Conservation (phyloP, 1,284 basidiomycete genomes). For the Apiotrichum gamsii region DNA sequence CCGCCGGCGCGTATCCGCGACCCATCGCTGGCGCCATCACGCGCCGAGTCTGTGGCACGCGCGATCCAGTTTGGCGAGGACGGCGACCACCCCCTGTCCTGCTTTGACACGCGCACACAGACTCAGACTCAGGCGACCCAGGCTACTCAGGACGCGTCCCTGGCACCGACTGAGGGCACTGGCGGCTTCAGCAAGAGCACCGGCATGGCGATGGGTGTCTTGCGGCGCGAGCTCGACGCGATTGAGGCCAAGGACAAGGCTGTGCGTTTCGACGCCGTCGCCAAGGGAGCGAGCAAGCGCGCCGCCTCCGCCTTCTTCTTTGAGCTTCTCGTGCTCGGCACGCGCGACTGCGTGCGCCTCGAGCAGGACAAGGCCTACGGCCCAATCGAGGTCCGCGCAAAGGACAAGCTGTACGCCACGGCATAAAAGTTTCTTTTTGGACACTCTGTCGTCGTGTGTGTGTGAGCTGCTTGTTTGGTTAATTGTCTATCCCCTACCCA, state of each 20-base stretch:
- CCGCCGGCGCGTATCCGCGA: constrained; percentile 11
- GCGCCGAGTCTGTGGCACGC: constrained; percentile 51
- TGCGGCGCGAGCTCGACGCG: constrained; percentile 65
- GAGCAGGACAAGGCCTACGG: constrained; percentile 68
- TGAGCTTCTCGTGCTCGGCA: constrained; percentile 87
- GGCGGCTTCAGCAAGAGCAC: constrained; percentile 82
- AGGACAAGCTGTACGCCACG: constrained; percentile 61
- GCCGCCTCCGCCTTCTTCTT: constrained; percentile 97
- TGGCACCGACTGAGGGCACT: not conserved
- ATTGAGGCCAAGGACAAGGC: constrained; percentile 51
- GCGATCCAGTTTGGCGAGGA: constrained; percentile 19
- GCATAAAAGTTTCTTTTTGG: too few relatives aligned
- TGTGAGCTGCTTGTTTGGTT: too few relatives aligned
- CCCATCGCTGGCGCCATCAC: constrained; percentile 31
- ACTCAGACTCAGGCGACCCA: constrained; percentile 1
- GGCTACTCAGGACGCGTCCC: not conserved
- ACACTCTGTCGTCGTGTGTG: too few relatives aligned
- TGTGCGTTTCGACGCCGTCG: constrained; percentile 61
- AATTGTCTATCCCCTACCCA: not conserved
- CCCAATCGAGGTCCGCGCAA: constrained; percentile 77
- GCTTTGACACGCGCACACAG: constrained; percentile 62
- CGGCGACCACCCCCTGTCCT: constrained; percentile 65
- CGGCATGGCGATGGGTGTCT: constrained; percentile 74
- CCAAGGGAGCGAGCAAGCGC: constrained; percentile 61
- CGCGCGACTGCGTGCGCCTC: constrained; percentile 79